These are phyloP conservation scores for Pseudopediastrum boryanum DNA, from an alignment of 139 green algal species.

Conservation along the genomic window DNA sequence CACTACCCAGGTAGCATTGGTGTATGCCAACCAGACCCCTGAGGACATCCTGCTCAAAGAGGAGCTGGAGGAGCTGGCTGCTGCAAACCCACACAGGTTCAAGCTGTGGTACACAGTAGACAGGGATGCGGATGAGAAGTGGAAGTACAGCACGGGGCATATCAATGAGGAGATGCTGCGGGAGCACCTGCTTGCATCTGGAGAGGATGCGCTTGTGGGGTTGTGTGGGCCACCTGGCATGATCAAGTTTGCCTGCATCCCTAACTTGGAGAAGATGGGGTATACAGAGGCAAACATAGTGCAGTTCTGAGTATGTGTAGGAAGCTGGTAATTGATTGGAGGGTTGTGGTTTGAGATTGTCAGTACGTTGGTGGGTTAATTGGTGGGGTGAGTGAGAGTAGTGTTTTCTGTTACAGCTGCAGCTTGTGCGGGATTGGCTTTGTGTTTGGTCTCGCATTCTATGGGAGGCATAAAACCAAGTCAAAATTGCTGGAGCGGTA, in stretches of 20 bases:
- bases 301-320: conserved; percentile 34
- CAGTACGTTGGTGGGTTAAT: too few species aligned
- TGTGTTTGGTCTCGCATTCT: too few species aligned
- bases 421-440: too few species aligned
- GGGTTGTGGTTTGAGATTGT: too few species aligned
- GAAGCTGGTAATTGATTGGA: too few species aligned
- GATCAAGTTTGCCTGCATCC: conserved; percentile 89
- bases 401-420: too few species aligned
- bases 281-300: conserved; percentile 43
- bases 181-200: conserved; percentile 67
- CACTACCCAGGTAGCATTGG: conserved; percentile 81
- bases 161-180: conserved; percentile 84
- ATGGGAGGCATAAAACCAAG: too few species aligned
- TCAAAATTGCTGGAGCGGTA: too few species aligned
- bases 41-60: conserved; percentile 95
- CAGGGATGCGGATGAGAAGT: conserved; percentile 48
- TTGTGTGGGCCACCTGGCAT: conserved; percentile 94
- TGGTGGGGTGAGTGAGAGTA: too few species aligned
- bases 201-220: conserved; percentile 62
- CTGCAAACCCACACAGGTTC: conserved; percentile 66
- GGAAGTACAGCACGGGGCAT: conserved; percentile 75
- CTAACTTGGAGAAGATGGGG: conserved; percentile 72
- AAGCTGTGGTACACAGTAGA: conserved; percentile 66
- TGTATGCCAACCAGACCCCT: conserved; percentile 93
- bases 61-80: conserved; percentile 86